Percentiles rank a stretch among this genome's conserved stretches.
phyloP scores from a whole-genome alignment of 441 rosid species.

The Populus hybrid region DNA sequence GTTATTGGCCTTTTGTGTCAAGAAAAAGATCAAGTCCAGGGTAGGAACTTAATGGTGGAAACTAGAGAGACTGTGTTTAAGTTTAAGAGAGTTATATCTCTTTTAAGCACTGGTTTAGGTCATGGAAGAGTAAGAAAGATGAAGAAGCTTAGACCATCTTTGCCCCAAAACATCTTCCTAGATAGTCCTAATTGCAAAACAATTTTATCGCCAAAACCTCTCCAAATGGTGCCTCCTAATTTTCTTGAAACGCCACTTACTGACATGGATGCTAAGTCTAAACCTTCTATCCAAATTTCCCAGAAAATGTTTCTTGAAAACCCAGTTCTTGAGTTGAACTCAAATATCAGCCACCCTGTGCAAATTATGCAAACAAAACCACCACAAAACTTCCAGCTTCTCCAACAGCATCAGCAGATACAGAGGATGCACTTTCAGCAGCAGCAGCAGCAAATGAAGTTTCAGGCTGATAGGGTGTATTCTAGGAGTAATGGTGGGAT shows the following conservation, averaged over 20 bases:
- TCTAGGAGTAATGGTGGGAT: slow-evolving; percentile 59
- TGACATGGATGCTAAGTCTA: slow-evolving; percentile 35
- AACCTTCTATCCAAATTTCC: slow-evolving; percentile 19
- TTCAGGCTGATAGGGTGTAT: slow-evolving; percentile 60
- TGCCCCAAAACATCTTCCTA: slow-evolving; percentile 51
- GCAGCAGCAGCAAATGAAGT: slow-evolving; percentile 55
- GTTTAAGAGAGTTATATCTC: slow-evolving; percentile 70
- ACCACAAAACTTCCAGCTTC: slow-evolving; percentile 36
- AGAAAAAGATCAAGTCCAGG: slow-evolving; percentile 48
- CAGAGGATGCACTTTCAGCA: slow-evolving; percentile 46
- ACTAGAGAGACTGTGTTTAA: slow-evolving; percentile 67
- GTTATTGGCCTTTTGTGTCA: slow-evolving; percentile 48
- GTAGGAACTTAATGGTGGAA: slow-evolving; percentile 49
- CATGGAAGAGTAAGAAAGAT: slow-evolving; percentile 81
- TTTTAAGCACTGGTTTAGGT: slow-evolving; percentile 56
- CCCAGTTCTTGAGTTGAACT: slow-evolving; percentile 41
- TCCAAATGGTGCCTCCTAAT: slow-evolving; percentile 49
- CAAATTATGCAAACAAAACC: slow-evolving; percentile 37
- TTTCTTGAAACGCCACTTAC: slow-evolving; percentile 25
- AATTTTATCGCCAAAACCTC: slow-evolving; percentile 61
- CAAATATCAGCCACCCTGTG: slow-evolving; percentile 44
- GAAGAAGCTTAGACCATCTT: slow-evolving; percentile 44
- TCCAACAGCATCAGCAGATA: slow-evolving; percentile 38
- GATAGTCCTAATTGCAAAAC: slow-evolving; percentile 42
- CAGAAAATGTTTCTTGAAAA: slow-evolving; percentile 44